Evolutionary conservation across 306 rosid genomes (phyloP).

Genomic region (Vachellia pachyceras): DNA sequence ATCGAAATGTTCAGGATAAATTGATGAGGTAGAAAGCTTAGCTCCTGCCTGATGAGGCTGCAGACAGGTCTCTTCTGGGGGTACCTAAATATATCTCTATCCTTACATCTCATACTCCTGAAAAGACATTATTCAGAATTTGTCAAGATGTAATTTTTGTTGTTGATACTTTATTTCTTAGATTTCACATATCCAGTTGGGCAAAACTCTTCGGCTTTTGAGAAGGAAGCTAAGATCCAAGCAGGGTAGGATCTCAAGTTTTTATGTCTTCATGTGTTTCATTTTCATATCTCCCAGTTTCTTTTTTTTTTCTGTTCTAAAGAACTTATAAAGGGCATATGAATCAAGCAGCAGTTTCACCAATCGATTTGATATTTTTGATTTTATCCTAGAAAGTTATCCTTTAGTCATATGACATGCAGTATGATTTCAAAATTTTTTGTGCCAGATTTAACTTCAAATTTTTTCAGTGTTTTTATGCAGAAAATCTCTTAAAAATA

Average conservation of each 20-base stretch:
- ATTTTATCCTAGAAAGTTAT: too few species aligned
- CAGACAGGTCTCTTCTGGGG: conserved; percentile 97
- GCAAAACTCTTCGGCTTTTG: not conserved
- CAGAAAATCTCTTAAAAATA: too few species aligned
- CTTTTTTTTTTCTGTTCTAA: not conserved
- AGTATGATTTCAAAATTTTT: too few species aligned
- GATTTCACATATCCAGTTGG: not conserved
- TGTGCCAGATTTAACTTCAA: too few species aligned
- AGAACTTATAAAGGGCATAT: not conserved
- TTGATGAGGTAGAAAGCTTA: conserved; percentile 96
- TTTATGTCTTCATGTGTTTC: not conserved
- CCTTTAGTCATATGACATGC: too few species aligned
- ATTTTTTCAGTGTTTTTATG: too few species aligned
- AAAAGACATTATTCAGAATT: conserved; percentile 27
- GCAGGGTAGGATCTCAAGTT: not conserved
- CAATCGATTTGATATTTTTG: too few species aligned
- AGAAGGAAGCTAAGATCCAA: not conserved
- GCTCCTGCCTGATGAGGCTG: conserved; percentile 91
- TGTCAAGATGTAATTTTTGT: conserved; percentile 18
- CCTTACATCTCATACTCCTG: conserved; percentile 35
- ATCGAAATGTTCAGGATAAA: conserved; percentile 87
- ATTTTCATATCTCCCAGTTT: not conserved
- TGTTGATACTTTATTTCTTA: not conserved
- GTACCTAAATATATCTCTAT: conserved; percentile 67
- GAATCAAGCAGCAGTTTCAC: too few species aligned